A percentile compares a stretch with the other conserved stretches of the same genome.
Conservation (phyloP, 2,329 filamentous ascomycete species). For the Ceratocystis smalleyi region DNA sequence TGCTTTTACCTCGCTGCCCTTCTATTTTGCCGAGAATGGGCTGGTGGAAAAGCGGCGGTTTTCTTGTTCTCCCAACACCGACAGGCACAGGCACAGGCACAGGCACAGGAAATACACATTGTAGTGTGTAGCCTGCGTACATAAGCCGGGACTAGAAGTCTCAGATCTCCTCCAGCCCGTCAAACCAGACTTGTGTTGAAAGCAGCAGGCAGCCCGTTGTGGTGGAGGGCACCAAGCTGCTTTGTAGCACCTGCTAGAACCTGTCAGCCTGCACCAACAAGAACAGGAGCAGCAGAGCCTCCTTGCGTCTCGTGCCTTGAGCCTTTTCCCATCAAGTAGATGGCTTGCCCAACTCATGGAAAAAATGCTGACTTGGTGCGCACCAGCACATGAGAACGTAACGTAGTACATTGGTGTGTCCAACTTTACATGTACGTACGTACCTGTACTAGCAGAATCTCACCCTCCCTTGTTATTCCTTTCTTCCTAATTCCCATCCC, state of each 20-base stretch:
- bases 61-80: too few relatives aligned
- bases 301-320: neutral
- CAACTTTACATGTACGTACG: neutral
- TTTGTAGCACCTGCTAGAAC: neutral
- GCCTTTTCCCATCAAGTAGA: too few relatives aligned
- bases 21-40: too few relatives aligned
- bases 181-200: neutral
- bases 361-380: neutral
- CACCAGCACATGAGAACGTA: neutral
- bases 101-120: too few relatives aligned
- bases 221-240: neutral
- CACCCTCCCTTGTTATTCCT: neutral
- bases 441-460: neutral
- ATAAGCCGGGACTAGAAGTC: too few relatives aligned
- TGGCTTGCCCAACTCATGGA: neutral
- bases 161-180: too few relatives aligned
- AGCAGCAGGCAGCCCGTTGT: neutral
- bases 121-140: too few relatives aligned
- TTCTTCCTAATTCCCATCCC: neutral
- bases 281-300: neutral
- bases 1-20: too few relatives aligned
- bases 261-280: neutral
- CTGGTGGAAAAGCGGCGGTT: too few relatives aligned
- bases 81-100: too few relatives aligned
- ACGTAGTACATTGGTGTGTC: neutral